Evolutionary conservation across 805 yeast species (phyloP), one percentile per base, ranked within the genome.

Genomic region (Scheffersomyces ergatensis): DNA sequence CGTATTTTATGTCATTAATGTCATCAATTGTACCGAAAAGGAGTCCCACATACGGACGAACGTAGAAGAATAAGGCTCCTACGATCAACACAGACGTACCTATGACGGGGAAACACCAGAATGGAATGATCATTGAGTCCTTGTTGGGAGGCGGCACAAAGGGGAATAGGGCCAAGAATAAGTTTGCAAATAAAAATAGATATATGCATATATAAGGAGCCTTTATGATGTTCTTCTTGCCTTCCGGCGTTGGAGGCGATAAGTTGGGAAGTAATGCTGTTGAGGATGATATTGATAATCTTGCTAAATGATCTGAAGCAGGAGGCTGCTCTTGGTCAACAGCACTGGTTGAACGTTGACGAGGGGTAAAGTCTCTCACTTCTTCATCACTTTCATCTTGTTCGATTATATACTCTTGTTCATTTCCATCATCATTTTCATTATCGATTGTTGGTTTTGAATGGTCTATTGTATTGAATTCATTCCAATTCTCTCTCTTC

Each of bases 31-130:
- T n/a, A 27, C 38, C 17, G 9, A 33, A n/a, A 23, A 16, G 8
- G n/a, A 32, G 17, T 23, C 17, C 23, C 16, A 37, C 17, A 18
- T 19, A 33, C 13, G 45, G 45, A 33, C 57, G 34, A 3, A 33
- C n/a, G 33, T 38, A 53, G 31, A 45, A 53, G 44, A 51, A 58
- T 13, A 66, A 46, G 0, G 58, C 76, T 5, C 83, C 83, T 12
- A 63, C 32, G 0, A 59, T 38, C 27, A 77, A 50, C 4, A 75
- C 74, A 2, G 70, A 56, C 2, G 77, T 60, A 0, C 83, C 81
- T 13, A 79, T 74, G 5, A 71, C 63, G 0, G 83, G 83, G 50
- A 77, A 77, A n/a, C 78, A 72, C 67, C 74, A 80, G 49, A 75
- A 80, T 1, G 84, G 82, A 38, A 77, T 67, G 1, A 50, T 53